Conservation (phyloP, 1,139 yeast genomes). For the Geotrichum phurueaensis region DNA sequence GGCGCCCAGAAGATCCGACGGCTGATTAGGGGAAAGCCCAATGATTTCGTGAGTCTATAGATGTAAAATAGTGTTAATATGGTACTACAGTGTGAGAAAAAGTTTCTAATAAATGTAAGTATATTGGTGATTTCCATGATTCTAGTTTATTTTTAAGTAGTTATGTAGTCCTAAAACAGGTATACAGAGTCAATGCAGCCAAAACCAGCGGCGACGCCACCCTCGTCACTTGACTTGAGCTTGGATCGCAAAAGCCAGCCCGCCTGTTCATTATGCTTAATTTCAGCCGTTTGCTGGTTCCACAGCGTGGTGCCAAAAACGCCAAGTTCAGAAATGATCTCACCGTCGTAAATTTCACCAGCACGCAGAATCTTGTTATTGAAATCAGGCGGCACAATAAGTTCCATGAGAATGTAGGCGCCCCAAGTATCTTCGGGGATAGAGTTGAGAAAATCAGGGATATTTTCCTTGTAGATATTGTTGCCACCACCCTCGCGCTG, state of each 20-base stretch:
- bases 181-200: conserved; percentile 85
- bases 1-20: conserved; percentile 12
- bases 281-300: conserved; percentile 53
- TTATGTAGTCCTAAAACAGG: conserved; percentile 23
- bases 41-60: background rate
- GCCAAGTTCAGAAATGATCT: conserved; percentile 83
- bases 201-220: conserved; percentile 98
- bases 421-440: conserved; percentile 75
- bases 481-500: conserved; percentile 97
- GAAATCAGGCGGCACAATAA: conserved; percentile 68
- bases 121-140: background rate
- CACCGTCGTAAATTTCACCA: conserved; percentile 55
- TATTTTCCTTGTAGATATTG: conserved; percentile 78
- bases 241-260: conserved; percentile 90
- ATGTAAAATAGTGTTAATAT: background rate
- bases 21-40: conserved; percentile 7
- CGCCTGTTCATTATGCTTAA: conserved; percentile 53
- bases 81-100: background rate
- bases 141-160: background rate
- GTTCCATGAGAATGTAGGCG: conserved; percentile 89
- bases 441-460: conserved; percentile 60
- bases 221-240: conserved; percentile 81
- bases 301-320: conserved; percentile 79
- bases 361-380: conserved; percentile 67
- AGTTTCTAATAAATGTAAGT: background rate